Percentiles rank a stretch among this genome's conserved stretches.
Conservation (phyloP, 331 rosid genomes). For the Phaseolus coccineus region DNA sequence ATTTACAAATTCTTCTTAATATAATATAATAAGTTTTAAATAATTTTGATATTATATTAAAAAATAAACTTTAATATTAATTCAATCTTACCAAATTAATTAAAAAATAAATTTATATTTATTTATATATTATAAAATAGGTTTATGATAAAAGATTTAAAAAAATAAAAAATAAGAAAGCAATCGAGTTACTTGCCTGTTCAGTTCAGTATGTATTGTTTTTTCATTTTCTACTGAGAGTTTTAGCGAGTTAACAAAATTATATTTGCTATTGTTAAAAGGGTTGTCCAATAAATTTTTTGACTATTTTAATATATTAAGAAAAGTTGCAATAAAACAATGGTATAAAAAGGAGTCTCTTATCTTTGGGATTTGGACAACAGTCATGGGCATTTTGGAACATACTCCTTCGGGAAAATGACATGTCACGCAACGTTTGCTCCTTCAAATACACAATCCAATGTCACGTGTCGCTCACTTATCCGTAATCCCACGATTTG, state of each 20-base stretch:
- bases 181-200: not conserved
- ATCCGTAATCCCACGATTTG: not conserved
- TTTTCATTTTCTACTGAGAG: not conserved
- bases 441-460: not conserved
- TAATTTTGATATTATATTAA: no score
- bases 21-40: no score
- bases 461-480: constrained; percentile 43
- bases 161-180: not conserved
- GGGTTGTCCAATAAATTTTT: not conserved
- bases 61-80: no score
- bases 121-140: no score
- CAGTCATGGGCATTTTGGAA: constrained; percentile 41
- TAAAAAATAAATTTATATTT: no score
- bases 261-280: not conserved
- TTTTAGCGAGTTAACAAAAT: not conserved
- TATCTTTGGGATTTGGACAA: not conserved
- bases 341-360: not conserved
- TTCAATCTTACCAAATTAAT: no score
- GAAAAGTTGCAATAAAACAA: not conserved
- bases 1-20: no score
- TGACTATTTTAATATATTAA: not conserved
- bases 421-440: constrained; percentile 45
- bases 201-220: not conserved
- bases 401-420: not conserved
- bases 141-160: no score